Base-by-base conservation (phyloP, 768 basidiomycete species). In the Boletus speciosus region DNA sequence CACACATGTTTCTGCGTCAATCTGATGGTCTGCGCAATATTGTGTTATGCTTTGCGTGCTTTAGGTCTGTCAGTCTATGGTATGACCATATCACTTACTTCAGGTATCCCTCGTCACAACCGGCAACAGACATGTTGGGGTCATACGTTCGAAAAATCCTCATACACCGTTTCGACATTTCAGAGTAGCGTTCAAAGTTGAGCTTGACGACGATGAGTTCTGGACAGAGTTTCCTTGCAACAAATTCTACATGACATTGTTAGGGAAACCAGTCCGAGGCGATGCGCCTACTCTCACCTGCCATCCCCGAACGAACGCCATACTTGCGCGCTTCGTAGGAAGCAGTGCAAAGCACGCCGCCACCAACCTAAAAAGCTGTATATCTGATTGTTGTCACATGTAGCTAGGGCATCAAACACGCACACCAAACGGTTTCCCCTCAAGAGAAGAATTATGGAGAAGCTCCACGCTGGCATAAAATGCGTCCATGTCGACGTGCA, bases 401-500 rank as follows among this genome's bases (percentile, higher is more conserved):
- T 23, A n/a, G 14, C 2, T 15, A 29, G 8, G 0, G 19, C n/a
- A 16, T 8, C n/a, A 29, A 45, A 14, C 35, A 68, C 76, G 29
- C 62, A 88, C 90, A 27, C 78, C 88, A 65, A 92, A 92, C 1
- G 90, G 79, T 61, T 90, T 91, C 19, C 82, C 86, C 32, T 76
- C 72, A 36, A 88, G 81, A 60, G 72, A 73, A 15, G 84, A 85
- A 59, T 88, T 72, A 59, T 84, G 74, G 21, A 88, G 76, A 1
- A 86, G 71, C 66, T 93, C 91, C 1, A 92, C 90, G 46, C 79
- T 89, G 11, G 90, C 89, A 59, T 81, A 94, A 73, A 96, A 97
- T 4, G 93, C 92, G 68, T 98, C 96, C 84, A 95, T 93, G 65
- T 99, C 97, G 31, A 97, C 85, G 66, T 98, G 94, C 6, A 98